Base-by-base conservation (phyloP, 768 basidiomycete species). In the Lyophyllum shimeji region DNA sequence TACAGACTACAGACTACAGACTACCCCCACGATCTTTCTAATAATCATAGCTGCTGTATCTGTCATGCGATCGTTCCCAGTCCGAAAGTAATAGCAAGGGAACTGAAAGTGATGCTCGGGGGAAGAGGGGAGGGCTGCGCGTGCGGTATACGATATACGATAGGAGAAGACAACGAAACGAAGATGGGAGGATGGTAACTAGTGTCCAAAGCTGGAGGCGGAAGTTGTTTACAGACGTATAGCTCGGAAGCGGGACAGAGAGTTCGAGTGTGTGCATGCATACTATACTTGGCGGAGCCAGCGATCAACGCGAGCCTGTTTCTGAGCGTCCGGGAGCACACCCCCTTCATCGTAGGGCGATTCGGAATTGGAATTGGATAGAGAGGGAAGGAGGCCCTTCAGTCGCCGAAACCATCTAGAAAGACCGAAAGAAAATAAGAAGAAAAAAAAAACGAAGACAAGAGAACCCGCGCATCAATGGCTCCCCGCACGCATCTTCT, bases 401-500 rank as follows among this genome's bases (percentile, higher is more conserved):
- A 37, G 34, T n/a, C 34, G 34, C 15, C 15, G 12, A 37, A 37
- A 37, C 34, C 34, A 37, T 13, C 4, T 37, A 13, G 8, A 37
- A 37, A 13, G 8, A 37, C 7, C 29, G 9, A 29, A 29, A 9
- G 9, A 29, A 29, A 29, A 9, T 9, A 29, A 4, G 5, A 29
- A 29, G 29, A n/a, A n/a, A n/a, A 13, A 3, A 37, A 37, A n/a
- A n/a, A n/a, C n/a, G 5, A 29, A 29, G 9, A 9, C 4, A 29
- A 29, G 9, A 9, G 5, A 29, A 4, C 29, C 4, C 4, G 29
- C 17, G 3, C 12, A 48, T 57, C 46, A 57, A 34, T 53, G 56
- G 31, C 56, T 57, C 46, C 56, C 56, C 15, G 51, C 27, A 20
- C 51, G 46, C 46, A 46, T 25, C 31, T 53, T 53, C 33, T 53